These are phyloP conservation scores for Komagataella phaffii DNA, from an alignment of 805 yeast genomes.

Conservation along the genomic window DNA sequence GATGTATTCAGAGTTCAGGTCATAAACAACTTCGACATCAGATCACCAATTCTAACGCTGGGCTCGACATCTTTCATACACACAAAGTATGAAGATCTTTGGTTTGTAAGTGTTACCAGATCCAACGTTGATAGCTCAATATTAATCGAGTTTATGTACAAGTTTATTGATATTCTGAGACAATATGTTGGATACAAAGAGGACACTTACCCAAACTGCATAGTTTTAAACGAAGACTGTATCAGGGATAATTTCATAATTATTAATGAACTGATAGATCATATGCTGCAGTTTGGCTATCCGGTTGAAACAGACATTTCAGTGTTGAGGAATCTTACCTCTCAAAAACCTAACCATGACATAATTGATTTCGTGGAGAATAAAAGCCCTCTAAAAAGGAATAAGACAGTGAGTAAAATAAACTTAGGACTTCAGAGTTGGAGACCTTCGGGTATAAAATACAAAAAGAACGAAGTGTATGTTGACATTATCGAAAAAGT, in stretches of 20 bases:
- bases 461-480: slow-evolving; percentile 70
- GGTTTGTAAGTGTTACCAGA: slow-evolving; percentile 83
- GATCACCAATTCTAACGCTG: slow-evolving; percentile 66
- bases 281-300: slow-evolving; percentile 64
- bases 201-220: slow-evolving; percentile 4
- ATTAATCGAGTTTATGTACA: slow-evolving; percentile 66
- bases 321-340: slow-evolving; percentile 19
- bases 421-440: neutral
- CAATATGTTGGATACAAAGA: slow-evolving; percentile 3
- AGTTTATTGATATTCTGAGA: slow-evolving; percentile 39
- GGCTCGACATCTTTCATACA: slow-evolving; percentile 90
- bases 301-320: slow-evolving; percentile 52
- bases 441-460: slow-evolving; percentile 37
- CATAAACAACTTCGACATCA: slow-evolving; percentile 47
- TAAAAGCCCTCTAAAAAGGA: slow-evolving; percentile 4
- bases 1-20: slow-evolving; percentile 92
- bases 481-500: slow-evolving; percentile 67
- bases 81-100: slow-evolving; percentile 45
- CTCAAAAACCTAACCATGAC: slow-evolving; percentile 3
- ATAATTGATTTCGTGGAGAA: neutral
- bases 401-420: slow-evolving; percentile 3
- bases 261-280: slow-evolving; percentile 69
- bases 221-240: slow-evolving; percentile 28
- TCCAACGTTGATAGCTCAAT: slow-evolving; percentile 77
- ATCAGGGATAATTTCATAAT: slow-evolving; percentile 54